Percentiles rank a stretch among this genome's conserved stretches.
phyloP scores from a whole-genome alignment of 257 asterid genomes.

The Solanum sejunctum region DNA sequence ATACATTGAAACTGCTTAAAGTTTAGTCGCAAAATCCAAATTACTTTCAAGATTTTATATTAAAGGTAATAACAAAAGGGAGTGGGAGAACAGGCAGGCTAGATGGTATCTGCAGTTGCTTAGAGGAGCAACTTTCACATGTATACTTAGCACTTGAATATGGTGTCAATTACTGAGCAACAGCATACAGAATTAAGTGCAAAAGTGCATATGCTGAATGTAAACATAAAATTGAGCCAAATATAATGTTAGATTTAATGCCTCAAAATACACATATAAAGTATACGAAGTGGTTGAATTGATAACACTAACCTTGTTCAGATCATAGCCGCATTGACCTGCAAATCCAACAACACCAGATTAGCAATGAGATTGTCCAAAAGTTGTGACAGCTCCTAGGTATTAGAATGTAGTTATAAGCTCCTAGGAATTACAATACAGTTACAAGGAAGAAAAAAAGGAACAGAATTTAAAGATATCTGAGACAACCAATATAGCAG shows the following conservation, averaged over 20 bases:
- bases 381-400: slow-evolving; percentile 2
- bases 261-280: neutral
- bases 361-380: slow-evolving; percentile 11
- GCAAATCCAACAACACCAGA: slow-evolving; percentile 21
- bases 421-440: neutral
- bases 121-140: neutral
- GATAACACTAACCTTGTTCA: slow-evolving; percentile 41
- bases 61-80: neutral
- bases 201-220: neutral
- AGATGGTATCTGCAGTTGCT: neutral
- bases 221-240: neutral
- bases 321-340: slow-evolving; percentile 83
- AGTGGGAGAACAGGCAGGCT: neutral
- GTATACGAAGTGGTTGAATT: neutral
- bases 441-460: neutral
- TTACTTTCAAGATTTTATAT: neutral
- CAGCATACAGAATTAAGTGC: neutral
- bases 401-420: neutral
- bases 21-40: neutral
- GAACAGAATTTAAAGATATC: neutral
- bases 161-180: neutral
- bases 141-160: neutral
- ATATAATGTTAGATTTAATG: neutral
- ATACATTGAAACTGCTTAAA: neutral
- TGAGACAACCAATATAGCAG: neutral